These are phyloP conservation scores for Penicillium subrubescens DNA, from an alignment of 495 filamentous ascomycete species.

Conservation along the genomic window DNA sequence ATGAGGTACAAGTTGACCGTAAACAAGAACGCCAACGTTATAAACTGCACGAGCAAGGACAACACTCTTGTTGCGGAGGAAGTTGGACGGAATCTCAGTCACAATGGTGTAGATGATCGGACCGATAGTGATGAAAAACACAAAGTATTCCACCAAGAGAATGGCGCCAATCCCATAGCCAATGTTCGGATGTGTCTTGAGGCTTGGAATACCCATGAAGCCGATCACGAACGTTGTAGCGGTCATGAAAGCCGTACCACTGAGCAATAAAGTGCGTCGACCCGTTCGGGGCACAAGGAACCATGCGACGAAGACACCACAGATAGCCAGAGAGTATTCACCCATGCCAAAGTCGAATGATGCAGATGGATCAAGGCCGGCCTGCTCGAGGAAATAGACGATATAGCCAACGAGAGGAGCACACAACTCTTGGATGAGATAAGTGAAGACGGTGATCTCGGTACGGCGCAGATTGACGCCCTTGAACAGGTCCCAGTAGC, in stretches of 20 bases:
- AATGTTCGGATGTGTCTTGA: conserved; percentile 32
- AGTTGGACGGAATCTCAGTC: conserved; percentile 64
- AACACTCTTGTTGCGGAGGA: conserved; percentile 68
- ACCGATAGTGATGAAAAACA: conserved; percentile 68
- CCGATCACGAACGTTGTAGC: conserved; percentile 64
- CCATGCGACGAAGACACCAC: conserved; percentile 66
- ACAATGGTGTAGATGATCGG: conserved; percentile 73
- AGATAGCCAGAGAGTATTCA: conserved; percentile 65
- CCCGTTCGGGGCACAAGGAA: conserved; percentile 64
- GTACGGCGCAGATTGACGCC: conserved; percentile 67
- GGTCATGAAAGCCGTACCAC: conserved; percentile 58
- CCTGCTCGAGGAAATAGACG: conserved; percentile 68
- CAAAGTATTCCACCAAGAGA: conserved; percentile 62
- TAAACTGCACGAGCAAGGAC: conserved; percentile 64
- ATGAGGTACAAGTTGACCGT: conserved; percentile 62
- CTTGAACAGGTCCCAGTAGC: conserved; percentile 68
- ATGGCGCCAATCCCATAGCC: conserved; percentile 47
- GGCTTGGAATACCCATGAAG: conserved; percentile 58
- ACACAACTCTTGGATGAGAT: conserved; percentile 70
- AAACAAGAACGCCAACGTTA: conserved; percentile 63
- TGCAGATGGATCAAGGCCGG: conserved; percentile 55
- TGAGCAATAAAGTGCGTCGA: conserved; percentile 66
- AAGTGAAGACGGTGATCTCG: conserved; percentile 65
- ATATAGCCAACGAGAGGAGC: conserved; percentile 71
- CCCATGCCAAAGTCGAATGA: conserved; percentile 66